Conservation (phyloP, 1,284 basidiomycete genomes). For the Trichosporon sp. region DNA sequence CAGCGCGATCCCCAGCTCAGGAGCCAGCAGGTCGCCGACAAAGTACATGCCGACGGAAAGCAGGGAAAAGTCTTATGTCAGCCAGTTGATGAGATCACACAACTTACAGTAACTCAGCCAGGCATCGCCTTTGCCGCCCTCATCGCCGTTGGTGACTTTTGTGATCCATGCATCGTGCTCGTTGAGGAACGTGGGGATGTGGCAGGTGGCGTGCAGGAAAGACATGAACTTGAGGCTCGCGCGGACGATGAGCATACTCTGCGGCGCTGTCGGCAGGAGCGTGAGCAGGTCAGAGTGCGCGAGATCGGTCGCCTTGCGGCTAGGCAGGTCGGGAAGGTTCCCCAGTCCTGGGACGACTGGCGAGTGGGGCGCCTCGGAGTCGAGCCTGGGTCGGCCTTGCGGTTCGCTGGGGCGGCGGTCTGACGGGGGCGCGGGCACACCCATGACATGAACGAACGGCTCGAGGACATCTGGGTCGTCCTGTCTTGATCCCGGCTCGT, state of each 20-base stretch:
- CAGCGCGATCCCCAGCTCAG: slow-evolving; percentile 17
- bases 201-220: slow-evolving; percentile 27
- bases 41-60: slow-evolving; percentile 24
- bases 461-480: slow-evolving; percentile 24
- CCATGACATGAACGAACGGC: slow-evolving; percentile 24
- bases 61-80: slow-evolving; percentile 17
- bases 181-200: slow-evolving; percentile 23
- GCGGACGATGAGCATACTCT: slow-evolving; percentile 21
- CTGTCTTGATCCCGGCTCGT: slow-evolving; percentile 11
- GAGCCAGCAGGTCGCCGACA: slow-evolving; percentile 18
- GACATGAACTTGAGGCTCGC: slow-evolving; percentile 21
- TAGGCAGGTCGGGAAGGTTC: slow-evolving; percentile 16
- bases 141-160: slow-evolving; percentile 15
- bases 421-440: slow-evolving; percentile 10
- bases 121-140: slow-evolving; percentile 19
- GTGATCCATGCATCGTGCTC: slow-evolving; percentile 29
- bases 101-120: slow-evolving; percentile 21
- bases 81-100: neutral
- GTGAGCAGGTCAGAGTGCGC: slow-evolving; percentile 24
- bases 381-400: slow-evolving; percentile 4
- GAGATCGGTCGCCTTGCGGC: slow-evolving; percentile 19
- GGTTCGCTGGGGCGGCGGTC: slow-evolving; percentile 12
- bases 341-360: slow-evolving; percentile 4
- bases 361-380: slow-evolving; percentile 9
- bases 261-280: slow-evolving; percentile 15